These are phyloP conservation scores for Corylus avellana DNA, from an alignment of 306 rosid genomes.

Conservation along the genomic window DNA sequence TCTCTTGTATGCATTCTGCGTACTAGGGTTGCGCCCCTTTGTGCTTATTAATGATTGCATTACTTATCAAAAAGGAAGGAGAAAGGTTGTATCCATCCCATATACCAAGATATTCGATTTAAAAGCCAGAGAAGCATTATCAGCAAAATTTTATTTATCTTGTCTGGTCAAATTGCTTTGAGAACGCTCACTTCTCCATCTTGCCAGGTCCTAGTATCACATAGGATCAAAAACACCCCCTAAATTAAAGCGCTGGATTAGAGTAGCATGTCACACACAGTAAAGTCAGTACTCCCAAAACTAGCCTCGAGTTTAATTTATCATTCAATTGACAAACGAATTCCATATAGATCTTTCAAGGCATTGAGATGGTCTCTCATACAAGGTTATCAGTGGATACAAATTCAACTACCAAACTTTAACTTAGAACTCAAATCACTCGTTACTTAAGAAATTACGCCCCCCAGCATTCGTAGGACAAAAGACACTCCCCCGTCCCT, in stretches of 20 bases:
- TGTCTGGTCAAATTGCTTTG: not conserved
- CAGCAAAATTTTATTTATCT: not conserved
- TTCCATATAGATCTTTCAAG: not conserved
- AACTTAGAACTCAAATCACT: not conserved
- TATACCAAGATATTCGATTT: not conserved
- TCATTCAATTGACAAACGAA: not conserved
- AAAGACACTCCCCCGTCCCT: not conserved
- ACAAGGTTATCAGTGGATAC: not conserved
- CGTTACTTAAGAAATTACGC: not conserved
- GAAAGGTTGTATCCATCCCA: not conserved
- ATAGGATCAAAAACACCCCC: not conserved
- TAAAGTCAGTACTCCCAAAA: not conserved
- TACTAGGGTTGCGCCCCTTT: no score
- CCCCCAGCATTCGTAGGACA: not conserved
- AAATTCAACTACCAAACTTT: not conserved
- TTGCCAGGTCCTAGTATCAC: not conserved
- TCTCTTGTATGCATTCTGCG: no score
- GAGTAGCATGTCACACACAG: slow-evolving; percentile 1
- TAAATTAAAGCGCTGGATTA: not conserved
- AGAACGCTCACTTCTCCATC: not conserved
- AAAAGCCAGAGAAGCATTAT: not conserved
- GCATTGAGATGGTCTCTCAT: not conserved
- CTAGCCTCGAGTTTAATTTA: not conserved
- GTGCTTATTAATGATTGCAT: no score
- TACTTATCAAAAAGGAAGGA: not conserved